phyloP scores from a whole-genome alignment of 2,329 filamentous ascomycete genomes.

The Alternaria solani region DNA sequence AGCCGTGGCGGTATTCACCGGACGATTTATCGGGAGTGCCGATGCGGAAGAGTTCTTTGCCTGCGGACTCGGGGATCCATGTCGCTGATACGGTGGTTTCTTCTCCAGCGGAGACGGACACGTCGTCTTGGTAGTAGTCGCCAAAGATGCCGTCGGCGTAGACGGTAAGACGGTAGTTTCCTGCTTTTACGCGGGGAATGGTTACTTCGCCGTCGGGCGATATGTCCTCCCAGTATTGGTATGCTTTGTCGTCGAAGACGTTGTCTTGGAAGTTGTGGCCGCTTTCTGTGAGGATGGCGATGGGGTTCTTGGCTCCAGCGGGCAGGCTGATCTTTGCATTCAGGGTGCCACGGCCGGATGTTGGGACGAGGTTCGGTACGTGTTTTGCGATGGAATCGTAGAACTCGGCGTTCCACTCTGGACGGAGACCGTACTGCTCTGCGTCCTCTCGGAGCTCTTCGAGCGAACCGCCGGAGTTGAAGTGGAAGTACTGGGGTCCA shows the following conservation, averaged over 20 bases:
- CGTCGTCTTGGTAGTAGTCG: slow-evolving; percentile 63
- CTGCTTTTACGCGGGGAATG: slow-evolving; percentile 64
- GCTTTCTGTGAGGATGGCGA: slow-evolving; percentile 64
- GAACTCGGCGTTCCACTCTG: slow-evolving; percentile 65
- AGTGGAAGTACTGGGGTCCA: slow-evolving; percentile 70
- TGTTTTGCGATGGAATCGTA: slow-evolving; percentile 69
- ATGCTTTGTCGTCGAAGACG: slow-evolving; percentile 61
- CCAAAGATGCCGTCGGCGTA: slow-evolving; percentile 71
- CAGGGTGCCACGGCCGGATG: slow-evolving; percentile 60
- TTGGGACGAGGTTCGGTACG: slow-evolving; percentile 67
- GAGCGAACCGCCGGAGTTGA: slow-evolving; percentile 62
- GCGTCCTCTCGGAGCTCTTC: slow-evolving; percentile 64
- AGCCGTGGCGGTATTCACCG: slow-evolving; percentile 68
- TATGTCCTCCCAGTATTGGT: slow-evolving; percentile 67
- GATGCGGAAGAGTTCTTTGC: slow-evolving; percentile 68
- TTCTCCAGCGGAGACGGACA: slow-evolving; percentile 54
- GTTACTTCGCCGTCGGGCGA: slow-evolving; percentile 59
- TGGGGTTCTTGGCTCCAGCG: slow-evolving; percentile 57
- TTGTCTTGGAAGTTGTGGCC: slow-evolving; percentile 68
- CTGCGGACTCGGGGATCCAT: slow-evolving; percentile 65
- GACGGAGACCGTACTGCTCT: slow-evolving; percentile 54
- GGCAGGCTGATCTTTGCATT: slow-evolving; percentile 63
- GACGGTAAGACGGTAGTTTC: slow-evolving; percentile 68
- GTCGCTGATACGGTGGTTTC: slow-evolving; percentile 45
- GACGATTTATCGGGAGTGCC: slow-evolving; percentile 68